Percentiles rank a stretch among this genome's conserved stretches.
phyloP scores from a whole-genome alignment of 306 rosid species.

The Corylus heterophylla region DNA sequence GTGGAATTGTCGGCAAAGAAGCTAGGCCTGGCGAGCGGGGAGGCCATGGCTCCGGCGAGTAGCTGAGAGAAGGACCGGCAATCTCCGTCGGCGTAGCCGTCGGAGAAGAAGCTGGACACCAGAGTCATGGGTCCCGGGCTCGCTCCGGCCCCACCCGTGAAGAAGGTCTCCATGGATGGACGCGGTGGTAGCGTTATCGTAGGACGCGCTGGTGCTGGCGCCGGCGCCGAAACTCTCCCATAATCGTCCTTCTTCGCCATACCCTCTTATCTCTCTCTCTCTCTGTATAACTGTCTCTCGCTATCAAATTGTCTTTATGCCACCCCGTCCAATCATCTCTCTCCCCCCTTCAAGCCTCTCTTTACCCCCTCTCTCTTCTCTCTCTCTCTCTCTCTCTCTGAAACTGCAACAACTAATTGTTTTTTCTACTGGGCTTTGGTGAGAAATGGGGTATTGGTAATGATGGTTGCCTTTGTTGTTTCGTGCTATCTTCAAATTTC shows the following conservation, averaged over 20 bases:
- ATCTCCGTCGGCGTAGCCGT: slow-evolving; percentile 49
- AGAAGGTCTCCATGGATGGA: slow-evolving; percentile 77
- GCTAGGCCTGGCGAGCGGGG: slow-evolving; percentile 62
- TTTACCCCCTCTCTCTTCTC: not conserved
- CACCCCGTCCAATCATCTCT: not conserved
- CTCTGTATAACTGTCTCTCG: not conserved
- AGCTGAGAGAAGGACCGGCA: slow-evolving; percentile 84
- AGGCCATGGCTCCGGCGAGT: slow-evolving; percentile 97
- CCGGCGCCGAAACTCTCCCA: slow-evolving; percentile 30
- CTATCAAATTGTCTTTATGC: not conserved
- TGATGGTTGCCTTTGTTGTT: slow-evolving; percentile 10
- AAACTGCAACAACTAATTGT: not conserved
- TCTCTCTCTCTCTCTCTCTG: not conserved
- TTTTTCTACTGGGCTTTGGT: not conserved
- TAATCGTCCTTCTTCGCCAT: slow-evolving; percentile 65
- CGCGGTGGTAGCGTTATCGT: slow-evolving; percentile 83
- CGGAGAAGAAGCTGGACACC: slow-evolving; percentile 80
- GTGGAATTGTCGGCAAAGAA: slow-evolving; percentile 26
- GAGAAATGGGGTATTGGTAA: not conserved
- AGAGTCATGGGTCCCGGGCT: slow-evolving; percentile 99
- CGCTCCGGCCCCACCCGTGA: slow-evolving; percentile 57
- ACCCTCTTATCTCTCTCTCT: not conserved
- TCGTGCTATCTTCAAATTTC: slow-evolving; percentile 39
- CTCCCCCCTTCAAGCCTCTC: not conserved
- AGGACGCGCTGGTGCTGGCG: slow-evolving; percentile 49